Evolutionary conservation across 306 rosid species (phyloP), one percentile per base, ranked within the genome.

Genomic region (Trichosanthes cucumerina): DNA sequence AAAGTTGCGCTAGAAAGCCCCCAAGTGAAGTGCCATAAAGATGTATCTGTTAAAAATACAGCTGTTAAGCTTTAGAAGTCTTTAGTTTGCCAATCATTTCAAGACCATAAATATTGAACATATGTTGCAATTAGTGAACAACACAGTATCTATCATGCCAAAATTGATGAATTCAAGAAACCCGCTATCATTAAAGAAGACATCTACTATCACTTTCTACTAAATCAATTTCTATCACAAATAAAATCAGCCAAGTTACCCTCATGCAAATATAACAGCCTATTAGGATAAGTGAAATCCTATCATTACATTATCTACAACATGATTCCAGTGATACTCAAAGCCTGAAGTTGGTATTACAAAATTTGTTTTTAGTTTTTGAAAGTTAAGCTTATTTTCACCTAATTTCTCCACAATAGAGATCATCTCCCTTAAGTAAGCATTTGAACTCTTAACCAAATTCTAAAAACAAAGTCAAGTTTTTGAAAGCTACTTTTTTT

Each of bases 21-120:
- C 99, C 97, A 79, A 95, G 97, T 64, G 99, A 92, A 50, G 97
- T 95, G 76, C 99, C 99, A 86, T 92, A 95, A 18, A 95, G 93
- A 85, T 95, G 99, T 91, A 95, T 88, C 99, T 95, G 93, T 74
- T 53, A 68, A 74, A 80, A 49, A 46, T 6, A 74, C 47, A n/a
- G 28, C 24, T 31, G 28, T 52, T 52, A 54, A 50, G 18, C 60
- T 74, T 74, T 33, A 74, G 28, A 31, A 50, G 41, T 50, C 36
- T 58, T 38, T 10, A 52, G 63, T 28, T 74, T 74, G 78, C 24
- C 77, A 73, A 28, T 74, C 78, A 74, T 52, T 52, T 50, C 26
- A 74, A 73, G 47, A 74, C 78, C 78, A 74, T 31, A 52, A 74
- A 50, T 11, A 73, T 50, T 9, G 63, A 31, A 6, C 4, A 19